Conservation (phyloP, 2,329 filamentous ascomycete species). For the Tolypocladium ovalisporum region DNA sequence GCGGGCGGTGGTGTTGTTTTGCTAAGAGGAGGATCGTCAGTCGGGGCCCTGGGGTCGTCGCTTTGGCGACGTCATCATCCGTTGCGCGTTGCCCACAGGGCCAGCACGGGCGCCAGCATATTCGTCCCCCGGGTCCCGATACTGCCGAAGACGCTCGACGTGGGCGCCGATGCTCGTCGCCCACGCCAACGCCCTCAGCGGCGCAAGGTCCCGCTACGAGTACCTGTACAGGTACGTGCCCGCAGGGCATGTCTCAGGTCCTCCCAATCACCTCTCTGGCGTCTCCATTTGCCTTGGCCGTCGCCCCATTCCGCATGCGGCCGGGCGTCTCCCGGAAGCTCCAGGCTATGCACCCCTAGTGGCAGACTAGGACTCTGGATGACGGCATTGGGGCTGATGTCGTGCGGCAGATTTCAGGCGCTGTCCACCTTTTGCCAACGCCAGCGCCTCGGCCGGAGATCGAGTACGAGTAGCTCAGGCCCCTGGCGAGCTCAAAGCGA, state of each 20-base stretch:
- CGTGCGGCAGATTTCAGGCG: neutral
- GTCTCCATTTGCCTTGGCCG: neutral
- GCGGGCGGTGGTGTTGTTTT: neutral
- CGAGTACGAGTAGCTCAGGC: neutral
- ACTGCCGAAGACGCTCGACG: neutral
- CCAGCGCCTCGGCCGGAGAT: neutral
- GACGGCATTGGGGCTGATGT: conserved; percentile 2
- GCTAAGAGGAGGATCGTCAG: conserved; percentile 6
- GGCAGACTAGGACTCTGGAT: conserved; percentile 4
- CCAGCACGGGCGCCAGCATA: neutral
- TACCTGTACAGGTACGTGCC: no score
- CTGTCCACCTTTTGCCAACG: neutral
- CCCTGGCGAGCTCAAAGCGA: neutral
- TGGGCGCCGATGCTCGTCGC: neutral
- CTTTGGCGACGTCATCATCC: conserved; percentile 10
- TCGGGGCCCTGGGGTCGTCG: neutral
- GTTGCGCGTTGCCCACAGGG: neutral
- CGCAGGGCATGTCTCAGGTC: neutral
- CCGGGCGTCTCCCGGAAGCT: conserved; percentile 1
- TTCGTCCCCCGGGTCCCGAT: neutral
- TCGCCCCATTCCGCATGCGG: conserved; percentile 9
- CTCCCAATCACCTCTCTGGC: neutral
- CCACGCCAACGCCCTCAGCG: neutral
- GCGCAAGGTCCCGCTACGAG: neutral
- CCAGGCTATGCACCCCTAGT: conserved; percentile 4